Base-by-base conservation (phyloP, 2,329 filamentous ascomycete species). In the Diaporthe capsici region DNA sequence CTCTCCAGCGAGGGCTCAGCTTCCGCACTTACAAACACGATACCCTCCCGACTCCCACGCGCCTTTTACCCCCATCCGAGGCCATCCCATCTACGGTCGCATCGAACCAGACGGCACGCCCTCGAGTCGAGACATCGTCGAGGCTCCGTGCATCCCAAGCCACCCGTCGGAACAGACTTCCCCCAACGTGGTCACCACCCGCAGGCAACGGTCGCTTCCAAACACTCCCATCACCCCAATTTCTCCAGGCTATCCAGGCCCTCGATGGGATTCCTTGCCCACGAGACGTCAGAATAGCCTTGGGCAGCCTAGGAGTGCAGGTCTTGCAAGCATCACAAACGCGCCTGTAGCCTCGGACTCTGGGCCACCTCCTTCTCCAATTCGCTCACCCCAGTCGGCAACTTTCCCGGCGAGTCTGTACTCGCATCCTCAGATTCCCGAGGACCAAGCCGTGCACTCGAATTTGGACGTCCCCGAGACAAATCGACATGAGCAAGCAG, bases 391-490 rank as follows among this genome's bases (percentile, higher is more conserved):
- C 3, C 74, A 76, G 2, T 78, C 82, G 8, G 76, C 81, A 25
- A 80, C 81, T 34, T 80, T 78, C 22, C 82, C 83, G 70, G 79
- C 79, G 1, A 80, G 80, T 57, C 79, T 82, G 53, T 82, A 82
- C 31, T 82, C 83, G 10, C 82, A 84, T 65, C 81, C 82, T 20
- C 80, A 79, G 73, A 81, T 81, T 47, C 79, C 80, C 25, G 81
- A 82, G 73, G 77, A 80, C 74, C 37, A 76, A 25, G 39, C 74
- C 44, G 17, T 75, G 22, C 44, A 74, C 28, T 65, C 73, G 58
- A 77, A 80, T 65, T 61, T 72, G 55, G 77, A 75, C 17, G 68
- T 72, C 31, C 34, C 70, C 68, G 73, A 77, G 65, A 75, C 70
- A 53, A 63, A 77, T 73, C 80, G 80, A 78, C 63, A 77, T 76